phyloP scores from a whole-genome alignment of 768 basidiomycete species.

The Pleurotus djamor region DNA sequence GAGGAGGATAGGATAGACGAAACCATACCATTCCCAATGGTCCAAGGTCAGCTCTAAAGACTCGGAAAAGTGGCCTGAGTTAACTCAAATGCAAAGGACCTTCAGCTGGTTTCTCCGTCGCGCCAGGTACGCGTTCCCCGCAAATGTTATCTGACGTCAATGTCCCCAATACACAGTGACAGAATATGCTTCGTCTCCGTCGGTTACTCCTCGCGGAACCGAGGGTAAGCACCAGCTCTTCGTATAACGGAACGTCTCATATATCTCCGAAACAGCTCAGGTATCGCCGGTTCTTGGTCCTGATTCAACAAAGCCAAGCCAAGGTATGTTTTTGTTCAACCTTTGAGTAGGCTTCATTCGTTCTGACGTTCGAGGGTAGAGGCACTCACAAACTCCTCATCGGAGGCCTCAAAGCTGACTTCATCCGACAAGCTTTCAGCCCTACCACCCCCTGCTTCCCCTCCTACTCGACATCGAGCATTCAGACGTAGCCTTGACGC shows the following conservation, averaged over 20 bases:
- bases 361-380: not conserved
- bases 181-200: not conserved
- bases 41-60: not conserved
- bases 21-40: not conserved
- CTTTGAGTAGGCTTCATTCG: not conserved
- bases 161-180: not conserved
- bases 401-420: constrained; percentile 41
- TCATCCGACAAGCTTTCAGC: constrained; percentile 45
- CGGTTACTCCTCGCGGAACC: not conserved
- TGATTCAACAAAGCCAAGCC: not conserved
- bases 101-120: not conserved
- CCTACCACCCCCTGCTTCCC: constrained; percentile 25
- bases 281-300: not conserved
- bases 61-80: not conserved
- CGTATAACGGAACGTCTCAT: not conserved
- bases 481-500: constrained; percentile 40
- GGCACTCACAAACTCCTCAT: constrained; percentile 21
- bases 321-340: not conserved
- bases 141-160: not conserved
- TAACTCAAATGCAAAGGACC: not conserved
- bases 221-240: not conserved
- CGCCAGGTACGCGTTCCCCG: not conserved
- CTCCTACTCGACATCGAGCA: constrained; percentile 27
- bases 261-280: not conserved
- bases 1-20: not conserved